A percentile compares a stretch with the other conserved stretches of the same genome.
phyloP scores from a whole-genome alignment of 495 filamentous ascomycete genomes.

The Hypomontagnella submonticulosa region DNA sequence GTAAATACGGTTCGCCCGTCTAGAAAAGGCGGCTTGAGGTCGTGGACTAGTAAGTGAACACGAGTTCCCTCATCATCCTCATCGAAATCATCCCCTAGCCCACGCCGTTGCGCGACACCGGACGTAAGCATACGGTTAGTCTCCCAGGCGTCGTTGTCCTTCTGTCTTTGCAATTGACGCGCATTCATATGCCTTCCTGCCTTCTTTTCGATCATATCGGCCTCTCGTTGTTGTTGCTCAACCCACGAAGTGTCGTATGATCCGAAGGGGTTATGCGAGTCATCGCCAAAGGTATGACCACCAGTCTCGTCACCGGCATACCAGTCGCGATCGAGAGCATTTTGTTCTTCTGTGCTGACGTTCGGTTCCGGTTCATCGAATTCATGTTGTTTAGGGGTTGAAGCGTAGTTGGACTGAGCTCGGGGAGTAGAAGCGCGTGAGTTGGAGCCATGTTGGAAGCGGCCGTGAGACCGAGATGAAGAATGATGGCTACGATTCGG shows the following conservation, averaged over 20 bases:
- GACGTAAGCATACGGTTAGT: constrained; percentile 98
- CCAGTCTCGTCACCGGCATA: constrained; percentile 80
- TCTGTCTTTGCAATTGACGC: constrained; percentile 83
- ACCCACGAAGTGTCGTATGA: constrained; percentile 72
- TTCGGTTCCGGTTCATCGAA: constrained; percentile 64
- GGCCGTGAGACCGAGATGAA: constrained; percentile 51
- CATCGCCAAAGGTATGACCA: constrained; percentile 79
- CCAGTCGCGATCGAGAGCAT: constrained; percentile 88
- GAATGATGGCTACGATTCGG: constrained; percentile 58
- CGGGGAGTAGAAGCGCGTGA: constrained; percentile 62
- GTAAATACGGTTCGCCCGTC: constrained; percentile 97
- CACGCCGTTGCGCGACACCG: constrained; percentile 89
- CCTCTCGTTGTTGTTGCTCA: constrained; percentile 75
- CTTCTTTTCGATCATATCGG: constrained; percentile 78
- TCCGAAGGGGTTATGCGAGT: constrained; percentile 69
- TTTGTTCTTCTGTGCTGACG: constrained; percentile 59
- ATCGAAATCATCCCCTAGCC: constrained; percentile 81
- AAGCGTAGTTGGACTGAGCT: constrained; percentile 56
- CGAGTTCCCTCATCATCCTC: constrained; percentile 93
- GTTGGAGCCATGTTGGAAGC: constrained; percentile 45
- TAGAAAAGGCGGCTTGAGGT: constrained; percentile 93
- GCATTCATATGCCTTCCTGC: constrained; percentile 73
- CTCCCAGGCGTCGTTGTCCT: constrained; percentile 97
- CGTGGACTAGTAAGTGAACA: constrained; percentile 92
- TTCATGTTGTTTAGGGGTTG: constrained; percentile 62